Evolutionary conservation across 371 early-diverging fungal species (phyloP), one percentile per base, ranked within the genome.

Genomic region (Apophysomyces elegans): DNA sequence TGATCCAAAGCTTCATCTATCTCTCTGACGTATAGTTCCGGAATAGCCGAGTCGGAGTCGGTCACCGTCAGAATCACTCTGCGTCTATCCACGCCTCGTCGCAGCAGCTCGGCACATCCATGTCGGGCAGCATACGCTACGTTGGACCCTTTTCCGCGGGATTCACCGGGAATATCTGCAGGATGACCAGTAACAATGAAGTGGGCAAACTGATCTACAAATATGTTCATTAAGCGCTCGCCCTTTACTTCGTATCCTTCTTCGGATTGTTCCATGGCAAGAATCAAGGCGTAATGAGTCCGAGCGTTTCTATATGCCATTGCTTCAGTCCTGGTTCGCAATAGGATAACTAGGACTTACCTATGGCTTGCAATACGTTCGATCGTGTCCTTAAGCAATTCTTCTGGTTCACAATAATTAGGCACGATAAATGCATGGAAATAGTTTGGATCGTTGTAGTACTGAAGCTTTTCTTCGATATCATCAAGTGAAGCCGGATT

Each of bases 231-330:
- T 7, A 93, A 69, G 9, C 72, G 65, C 38, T 73, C 72, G n/a
- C 90, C 91, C 73, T 91, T 93, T 44, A 69, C 69, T 60, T 75
- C 81, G 66, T 76, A 67, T 7, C 83, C 89, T 26, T 47, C 21
- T 74, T 93, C 93, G 13, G 85, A 76, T 18, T 81, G 86, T 70
- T 93, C 93, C 93, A 93, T 93, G n/a, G 92, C 93, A 38, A 91
- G 75, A 57, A 89, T 76, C 36, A 91, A 80, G 60, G 83, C 75
- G 69, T 84, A 86, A 64, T 77, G 65, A 4, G 72, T 75, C 13
- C 62, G 68, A 36, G 83, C 80, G 66, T 78, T 67, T 59, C 82
- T 81, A 46, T 11, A 26, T 12, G 21, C 1, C n/a, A 39, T 5
- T 38, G 14, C 0, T 7, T 39, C 43, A 16, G 21, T n/a, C 32